Evolutionary conservation across 129 eudicot species (phyloP).

Genomic region (Gnaphalium uliginosum): DNA sequence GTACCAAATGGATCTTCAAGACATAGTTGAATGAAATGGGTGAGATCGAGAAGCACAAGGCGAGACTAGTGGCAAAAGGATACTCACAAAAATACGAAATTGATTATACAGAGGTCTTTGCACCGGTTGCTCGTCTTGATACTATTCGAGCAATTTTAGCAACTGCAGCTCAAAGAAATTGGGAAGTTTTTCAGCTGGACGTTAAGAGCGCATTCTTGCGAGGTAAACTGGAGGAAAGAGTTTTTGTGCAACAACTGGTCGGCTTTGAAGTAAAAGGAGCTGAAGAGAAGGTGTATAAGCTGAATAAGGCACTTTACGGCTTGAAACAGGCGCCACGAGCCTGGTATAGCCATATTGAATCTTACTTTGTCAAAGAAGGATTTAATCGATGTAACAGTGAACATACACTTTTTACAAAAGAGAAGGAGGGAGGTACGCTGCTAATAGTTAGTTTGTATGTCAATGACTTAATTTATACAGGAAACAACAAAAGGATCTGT

Average conservation of each 20-base stretch:
- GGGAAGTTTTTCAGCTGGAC: not conserved
- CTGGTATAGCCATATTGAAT: not conserved
- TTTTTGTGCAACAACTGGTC: not conserved
- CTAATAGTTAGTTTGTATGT: slow-evolving; percentile 2
- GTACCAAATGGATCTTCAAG: not conserved
- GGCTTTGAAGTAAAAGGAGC: not conserved
- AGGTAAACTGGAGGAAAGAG: not conserved
- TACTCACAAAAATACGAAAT: not conserved
- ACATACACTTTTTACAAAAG: not conserved
- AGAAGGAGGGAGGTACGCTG: not conserved
- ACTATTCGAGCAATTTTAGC: slow-evolving; percentile 2
- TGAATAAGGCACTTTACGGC: not conserved
- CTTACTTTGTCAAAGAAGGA: not conserved
- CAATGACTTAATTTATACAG: not conserved
- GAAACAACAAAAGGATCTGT: not conserved
- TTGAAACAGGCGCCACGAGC: not conserved
- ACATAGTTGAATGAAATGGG: not conserved
- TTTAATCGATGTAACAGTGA: not conserved
- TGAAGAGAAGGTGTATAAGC: slow-evolving; percentile 10
- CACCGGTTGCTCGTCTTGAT: not conserved
- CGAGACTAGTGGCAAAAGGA: not conserved
- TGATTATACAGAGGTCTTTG: not conserved
- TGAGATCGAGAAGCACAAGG: slow-evolving; percentile 1
- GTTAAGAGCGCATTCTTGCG: not conserved
- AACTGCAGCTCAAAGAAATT: not conserved